A percentile compares a stretch with the other conserved stretches of the same genome.
Conservation (phyloP, 2,329 filamentous ascomycete genomes). For the Podosphaera xanthii region DNA sequence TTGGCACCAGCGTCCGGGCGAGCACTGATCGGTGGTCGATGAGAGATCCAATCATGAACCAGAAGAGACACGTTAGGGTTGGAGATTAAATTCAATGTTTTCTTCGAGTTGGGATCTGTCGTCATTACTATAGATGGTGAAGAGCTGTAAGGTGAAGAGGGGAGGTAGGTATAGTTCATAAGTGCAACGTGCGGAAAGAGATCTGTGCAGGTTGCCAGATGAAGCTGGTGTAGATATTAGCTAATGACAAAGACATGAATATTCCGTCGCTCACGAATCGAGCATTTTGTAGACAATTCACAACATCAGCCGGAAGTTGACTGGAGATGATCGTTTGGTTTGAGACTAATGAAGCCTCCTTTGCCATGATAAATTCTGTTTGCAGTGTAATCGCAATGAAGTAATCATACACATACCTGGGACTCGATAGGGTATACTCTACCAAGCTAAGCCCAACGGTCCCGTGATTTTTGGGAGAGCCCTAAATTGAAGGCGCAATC, state of each 20-base stretch:
- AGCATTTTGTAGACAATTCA: conserved; percentile 80
- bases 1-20: conserved; percentile 33
- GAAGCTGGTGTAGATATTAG: conserved; percentile 36
- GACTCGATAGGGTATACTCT: not conserved
- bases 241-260: conserved; percentile 3
- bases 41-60: conserved; percentile 96
- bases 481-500: not conserved
- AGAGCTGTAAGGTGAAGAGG: conserved; percentile 43
- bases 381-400: not conserved
- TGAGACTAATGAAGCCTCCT: not conserved
- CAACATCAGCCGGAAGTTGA: conserved; percentile 59
- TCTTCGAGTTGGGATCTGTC: conserved; percentile 55
- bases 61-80: conserved; percentile 81
- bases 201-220: conserved; percentile 73
- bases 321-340: conserved; percentile 24
- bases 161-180: conserved; percentile 98
- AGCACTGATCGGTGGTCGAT: conserved; percentile 54
- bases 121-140: conserved; percentile 90
- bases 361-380: not conserved
- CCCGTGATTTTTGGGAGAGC: not conserved
- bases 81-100: conserved; percentile 56
- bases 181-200: conserved; percentile 79
- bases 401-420: not conserved
- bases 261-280: conserved; percentile 46
- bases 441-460: not conserved